Conservation (phyloP, 176 grass and related monocot genomes). For the Guadua angustifolia region DNA sequence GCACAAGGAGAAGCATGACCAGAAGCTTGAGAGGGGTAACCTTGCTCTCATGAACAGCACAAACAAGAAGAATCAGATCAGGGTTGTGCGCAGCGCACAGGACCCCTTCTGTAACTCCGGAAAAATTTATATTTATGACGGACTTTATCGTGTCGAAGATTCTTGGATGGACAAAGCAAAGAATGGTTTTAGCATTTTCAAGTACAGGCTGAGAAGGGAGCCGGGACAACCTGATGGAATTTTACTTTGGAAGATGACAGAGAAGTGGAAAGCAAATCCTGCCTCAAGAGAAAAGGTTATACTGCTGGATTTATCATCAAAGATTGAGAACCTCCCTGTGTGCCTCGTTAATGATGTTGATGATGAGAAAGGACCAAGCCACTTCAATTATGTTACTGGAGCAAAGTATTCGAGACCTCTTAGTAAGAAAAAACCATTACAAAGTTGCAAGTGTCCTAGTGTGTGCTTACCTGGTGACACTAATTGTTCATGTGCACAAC, state of each 20-base stretch:
- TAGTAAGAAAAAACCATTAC: slow-evolving; percentile 32
- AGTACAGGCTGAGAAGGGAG: slow-evolving; percentile 65
- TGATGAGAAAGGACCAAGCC: slow-evolving; percentile 29
- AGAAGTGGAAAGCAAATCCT: slow-evolving; percentile 73
- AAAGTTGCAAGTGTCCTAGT: slow-evolving; percentile 54
- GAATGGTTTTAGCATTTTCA: slow-evolving; percentile 62
- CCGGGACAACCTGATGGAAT: slow-evolving; percentile 62
- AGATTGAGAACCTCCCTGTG: slow-evolving; percentile 52
- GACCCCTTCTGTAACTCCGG: slow-evolving; percentile 39
- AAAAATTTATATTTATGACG: slow-evolving; percentile 85
- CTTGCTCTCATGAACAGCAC: slow-evolving; percentile 72
- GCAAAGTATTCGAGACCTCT: slow-evolving; percentile 42
- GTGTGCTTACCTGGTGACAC: slow-evolving; percentile 67
- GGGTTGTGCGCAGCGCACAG: slow-evolving; percentile 62
- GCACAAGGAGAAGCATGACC: slow-evolving; percentile 64
- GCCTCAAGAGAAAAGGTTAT: slow-evolving; percentile 48
- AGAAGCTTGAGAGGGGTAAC: slow-evolving; percentile 80
- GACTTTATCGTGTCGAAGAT: slow-evolving; percentile 66
- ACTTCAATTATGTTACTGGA: slow-evolving; percentile 61
- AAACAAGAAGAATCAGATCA: slow-evolving; percentile 54
- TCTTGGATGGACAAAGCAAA: slow-evolving; percentile 54
- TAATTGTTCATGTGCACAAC: slow-evolving; percentile 50
- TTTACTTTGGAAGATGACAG: slow-evolving; percentile 68
- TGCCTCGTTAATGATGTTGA: slow-evolving; percentile 65
- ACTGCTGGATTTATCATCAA: slow-evolving; percentile 51